Base-by-base conservation (phyloP, 1,139 yeast genomes). In the Hyphopichia fennica region DNA sequence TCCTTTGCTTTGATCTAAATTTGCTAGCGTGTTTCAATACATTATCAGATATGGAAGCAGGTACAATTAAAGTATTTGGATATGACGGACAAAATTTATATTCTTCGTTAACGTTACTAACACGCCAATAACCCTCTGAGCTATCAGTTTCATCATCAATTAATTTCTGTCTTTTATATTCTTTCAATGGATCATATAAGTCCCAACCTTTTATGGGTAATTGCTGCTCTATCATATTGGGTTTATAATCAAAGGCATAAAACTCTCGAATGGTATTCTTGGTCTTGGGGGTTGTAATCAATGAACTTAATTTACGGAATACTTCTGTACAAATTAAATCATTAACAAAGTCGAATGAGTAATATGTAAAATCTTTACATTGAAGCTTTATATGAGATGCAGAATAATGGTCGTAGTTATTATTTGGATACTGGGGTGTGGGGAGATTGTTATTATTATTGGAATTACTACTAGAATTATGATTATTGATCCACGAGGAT, bases 361-460 rank as follows among this genome's bases (percentile, higher is more conserved):
- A 71, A 53, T 79, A 87, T n/a, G 93, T 85, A 62, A 89, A 93
- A 60, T 93, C 98, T 49, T 89, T 82, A 57, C 97, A 88, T 36
- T 82, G 78, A 13, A 93, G 62, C 38, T 95, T 77, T 39, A 93
- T 69, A 47, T 69, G 76, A 39, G 75, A 79, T 35, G 75, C 78
- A 47, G 78, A 69, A 63, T 65, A 77, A 54, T 72, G 75, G 65
- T 64, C 77, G 32, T 57, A 51, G 7, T 51, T 49, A 11, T 47
- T 53, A 32, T 49, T 49, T 30, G 49, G 49, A 15, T 48, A 37
- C 18, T 46, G 39, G 1, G 58, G 52, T 23, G 53, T 27, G 16
- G 23, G 33, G 25, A 27, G 15, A 5, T 34, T 35, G 13, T 23
- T 32, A 23, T 23, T 34, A 25, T 20, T 28, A 30, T 17, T 17